Base-by-base conservation (phyloP, 139 green algal species). In the Chlorella sorokiniana region DNA sequence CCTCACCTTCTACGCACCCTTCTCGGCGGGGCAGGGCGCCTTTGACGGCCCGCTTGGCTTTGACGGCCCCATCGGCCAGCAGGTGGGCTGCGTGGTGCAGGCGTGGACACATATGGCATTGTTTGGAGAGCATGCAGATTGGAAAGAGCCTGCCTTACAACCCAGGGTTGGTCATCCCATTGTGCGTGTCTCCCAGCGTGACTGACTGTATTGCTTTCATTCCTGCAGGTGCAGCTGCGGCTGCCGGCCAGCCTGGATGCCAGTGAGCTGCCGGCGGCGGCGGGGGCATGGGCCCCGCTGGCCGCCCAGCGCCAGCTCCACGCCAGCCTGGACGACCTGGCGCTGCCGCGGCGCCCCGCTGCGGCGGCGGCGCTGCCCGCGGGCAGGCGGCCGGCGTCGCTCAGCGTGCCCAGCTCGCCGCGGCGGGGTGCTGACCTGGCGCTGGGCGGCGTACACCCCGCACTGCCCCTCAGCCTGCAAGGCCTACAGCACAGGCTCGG, bases 1-100 rank as follows among this genome's bases (percentile, higher is more conserved):
- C 73, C 73, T 79, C 54, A 79, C 73, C 18, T 79, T 54, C 27
- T 79, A 79, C 9, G 54, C 54, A 16, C 73, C 73, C 73, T 69
- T 79, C 52, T 54, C 52, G 0, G 27, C 40, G 54, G 37, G 52
- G 37, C 73, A 37, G 37, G 40, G 25, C 18, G 73, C 37, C 11
- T 54, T 29, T 2, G 11, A 14, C 37, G 70, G n/a, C n/a, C n/a
- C n/a, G n/a, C n/a, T n/a, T n/a, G n/a, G 29, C 6, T 62, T 77
- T 77, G 45, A 14, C 2, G 38, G 16, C 11, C 48, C 37, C 67
- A 7, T 11, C 6, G 67, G 37, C 0, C 27, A 62, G 25, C 51
- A 78, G 71, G 71, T 68, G 48, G 33, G 71, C 33, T 71, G 64
- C 0, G 33, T 61, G 22, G 52, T 23, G 27, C 52, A 61, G 7